Conservation (phyloP, 306 rosid genomes). For the Quercus suber region DNA sequence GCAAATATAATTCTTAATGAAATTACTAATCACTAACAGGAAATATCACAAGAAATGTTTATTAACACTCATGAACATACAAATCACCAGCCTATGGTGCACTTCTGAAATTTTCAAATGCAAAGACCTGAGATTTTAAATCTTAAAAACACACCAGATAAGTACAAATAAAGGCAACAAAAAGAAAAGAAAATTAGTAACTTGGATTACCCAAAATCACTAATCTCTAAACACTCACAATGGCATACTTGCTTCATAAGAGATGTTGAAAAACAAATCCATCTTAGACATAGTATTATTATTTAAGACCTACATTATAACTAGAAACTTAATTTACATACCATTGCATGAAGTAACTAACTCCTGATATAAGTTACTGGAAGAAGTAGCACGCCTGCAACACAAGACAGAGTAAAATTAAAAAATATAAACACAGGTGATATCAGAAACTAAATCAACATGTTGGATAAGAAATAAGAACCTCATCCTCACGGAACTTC, state of each 20-base stretch:
- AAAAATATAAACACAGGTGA: conserved; percentile 4
- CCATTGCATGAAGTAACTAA: conserved; percentile 93
- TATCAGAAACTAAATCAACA: conserved; percentile 11
- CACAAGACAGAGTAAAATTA: conserved; percentile 18
- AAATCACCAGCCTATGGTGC: neutral
- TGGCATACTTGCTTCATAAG: conserved; percentile 82
- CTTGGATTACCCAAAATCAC: conserved; percentile 94
- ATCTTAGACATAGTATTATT: conserved; percentile 11
- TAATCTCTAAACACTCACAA: conserved; percentile 83
- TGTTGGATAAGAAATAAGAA: conserved; percentile 20
- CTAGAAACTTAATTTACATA: conserved; percentile 18
- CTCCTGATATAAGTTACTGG: conserved; percentile 96
- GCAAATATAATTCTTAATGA: neutral
- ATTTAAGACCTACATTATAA: neutral
- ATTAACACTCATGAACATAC: neutral
- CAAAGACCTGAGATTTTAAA: neutral
- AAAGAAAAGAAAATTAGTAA: conserved; percentile 26
- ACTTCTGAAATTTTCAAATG: neutral
- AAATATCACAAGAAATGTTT: neutral
- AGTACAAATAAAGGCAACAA: neutral
- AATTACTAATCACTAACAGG: neutral
- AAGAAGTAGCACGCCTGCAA: conserved; percentile 93
- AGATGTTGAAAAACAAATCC: conserved; percentile 21
- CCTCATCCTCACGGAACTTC: conserved; percentile 92
- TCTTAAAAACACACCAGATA: neutral